A percentile compares a stretch with the other conserved stretches of the same genome.
Evolutionary conservation across 2,329 filamentous ascomycete genomes (phyloP).

Genomic region (Akanthomyces dipterigenus): DNA sequence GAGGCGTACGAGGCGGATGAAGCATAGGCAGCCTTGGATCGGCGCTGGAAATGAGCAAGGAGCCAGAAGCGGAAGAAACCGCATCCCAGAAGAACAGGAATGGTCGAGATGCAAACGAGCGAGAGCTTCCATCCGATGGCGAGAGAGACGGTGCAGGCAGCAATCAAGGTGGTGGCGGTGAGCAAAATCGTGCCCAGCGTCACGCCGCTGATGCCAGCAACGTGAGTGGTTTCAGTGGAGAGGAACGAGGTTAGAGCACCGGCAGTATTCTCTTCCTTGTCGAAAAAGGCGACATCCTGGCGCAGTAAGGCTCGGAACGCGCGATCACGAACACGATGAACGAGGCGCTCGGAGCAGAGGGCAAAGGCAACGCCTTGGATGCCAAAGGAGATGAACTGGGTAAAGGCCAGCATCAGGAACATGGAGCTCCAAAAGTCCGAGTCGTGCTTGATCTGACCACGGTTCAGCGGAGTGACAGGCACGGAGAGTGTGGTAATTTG

Average conservation of each 20-base stretch:
- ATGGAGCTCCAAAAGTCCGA: conserved; percentile 83
- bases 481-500: conserved; percentile 65
- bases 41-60: conserved; percentile 69
- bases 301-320: conserved; percentile 85
- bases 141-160: conserved; percentile 63
- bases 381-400: conserved; percentile 62
- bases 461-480: conserved; percentile 42
- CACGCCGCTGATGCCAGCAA: conserved; percentile 79
- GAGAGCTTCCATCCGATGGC: conserved; percentile 82
- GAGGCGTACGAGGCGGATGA: conserved; percentile 80
- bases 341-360: conserved; percentile 76
- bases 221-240: conserved; percentile 81
- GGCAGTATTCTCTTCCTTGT: conserved; percentile 79
- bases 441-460: conserved; percentile 54
- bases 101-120: conserved; percentile 70
- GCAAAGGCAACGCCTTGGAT: conserved; percentile 71
- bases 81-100: conserved; percentile 70
- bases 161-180: conserved; percentile 70
- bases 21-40: conserved; percentile 74
- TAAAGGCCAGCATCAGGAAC: conserved; percentile 77
- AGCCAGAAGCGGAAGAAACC: conserved; percentile 88
- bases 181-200: conserved; percentile 83
- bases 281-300: conserved; percentile 90
- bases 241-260: conserved; percentile 85
- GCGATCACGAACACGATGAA: conserved; percentile 73